These are phyloP conservation scores for Colletotrichum tropicicola DNA, from an alignment of 2,329 filamentous ascomycete species.

Conservation along the genomic window DNA sequence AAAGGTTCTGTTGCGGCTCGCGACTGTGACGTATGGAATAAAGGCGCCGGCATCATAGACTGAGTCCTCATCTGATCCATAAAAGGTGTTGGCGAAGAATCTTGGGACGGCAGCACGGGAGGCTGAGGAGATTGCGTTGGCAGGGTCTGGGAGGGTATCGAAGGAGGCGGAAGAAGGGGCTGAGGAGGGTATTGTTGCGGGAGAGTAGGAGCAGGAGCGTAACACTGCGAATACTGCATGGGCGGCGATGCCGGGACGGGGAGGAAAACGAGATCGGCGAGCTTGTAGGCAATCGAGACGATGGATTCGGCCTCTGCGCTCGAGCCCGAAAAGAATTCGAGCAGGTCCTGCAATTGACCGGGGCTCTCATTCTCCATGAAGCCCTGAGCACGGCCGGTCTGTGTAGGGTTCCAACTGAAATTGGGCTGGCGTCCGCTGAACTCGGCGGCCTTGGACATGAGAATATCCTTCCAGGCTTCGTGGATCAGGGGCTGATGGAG, in stretches of 20 bases:
- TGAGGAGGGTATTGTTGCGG: conserved; percentile 30
- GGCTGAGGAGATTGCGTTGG: conserved; percentile 29
- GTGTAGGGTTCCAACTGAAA: conserved; percentile 68
- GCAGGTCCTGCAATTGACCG: conserved; percentile 69
- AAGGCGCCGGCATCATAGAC: conserved; percentile 28
- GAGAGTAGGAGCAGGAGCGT: conserved; percentile 26
- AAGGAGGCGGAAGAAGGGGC: conserved; percentile 30
- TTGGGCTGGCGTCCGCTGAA: conserved; percentile 64
- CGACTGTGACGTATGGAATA: conserved; percentile 26
- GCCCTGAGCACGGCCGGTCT: conserved; percentile 64
- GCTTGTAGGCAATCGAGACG: conserved; percentile 66
- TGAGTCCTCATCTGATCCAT: conserved; percentile 30
- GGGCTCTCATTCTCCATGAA: conserved; percentile 70
- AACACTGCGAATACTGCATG: conserved; percentile 32
- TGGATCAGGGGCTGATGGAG: conserved; percentile 72
- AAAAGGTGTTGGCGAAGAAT: conserved; percentile 17
- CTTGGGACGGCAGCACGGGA: conserved; percentile 29
- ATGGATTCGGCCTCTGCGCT: conserved; percentile 65
- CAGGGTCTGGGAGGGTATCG: conserved; percentile 31
- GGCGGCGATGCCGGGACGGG: conserved; percentile 30
- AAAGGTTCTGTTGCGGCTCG: conserved; percentile 26
- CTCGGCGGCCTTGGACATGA: conserved; percentile 63
- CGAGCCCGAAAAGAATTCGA: conserved; percentile 71
- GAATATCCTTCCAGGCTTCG: conserved; percentile 68
- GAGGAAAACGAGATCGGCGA: conserved; percentile 56